phyloP scores from a whole-genome alignment of 1,284 basidiomycete genomes.

The Cutaneotrichosporon dermatis region DNA sequence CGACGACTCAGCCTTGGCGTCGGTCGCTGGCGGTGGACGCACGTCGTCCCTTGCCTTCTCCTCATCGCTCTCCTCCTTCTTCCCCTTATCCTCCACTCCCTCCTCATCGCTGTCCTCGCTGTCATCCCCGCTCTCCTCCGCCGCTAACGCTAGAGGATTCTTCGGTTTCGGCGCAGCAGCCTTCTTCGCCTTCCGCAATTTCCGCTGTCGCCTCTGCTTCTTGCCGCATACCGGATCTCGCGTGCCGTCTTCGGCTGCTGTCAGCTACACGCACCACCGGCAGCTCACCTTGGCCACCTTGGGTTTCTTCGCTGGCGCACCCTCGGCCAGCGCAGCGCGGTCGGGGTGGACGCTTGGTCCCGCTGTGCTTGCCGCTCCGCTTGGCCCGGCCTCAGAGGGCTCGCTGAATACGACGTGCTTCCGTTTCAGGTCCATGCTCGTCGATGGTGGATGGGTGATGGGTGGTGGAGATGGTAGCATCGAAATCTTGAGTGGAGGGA shows the following conservation, averaged over 20 bases:
- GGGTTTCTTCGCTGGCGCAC: slow-evolving; percentile 17
- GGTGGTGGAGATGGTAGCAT: too few relatives aligned
- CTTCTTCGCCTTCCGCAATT: slow-evolving; percentile 51
- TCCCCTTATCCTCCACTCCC: background rate
- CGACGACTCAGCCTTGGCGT: too few relatives aligned
- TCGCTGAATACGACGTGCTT: slow-evolving; percentile 29
- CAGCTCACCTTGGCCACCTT: slow-evolving; percentile 24
- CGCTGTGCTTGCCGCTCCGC: background rate
- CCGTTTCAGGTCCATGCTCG: slow-evolving; percentile 17
- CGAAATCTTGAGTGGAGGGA: slow-evolving; percentile 18
- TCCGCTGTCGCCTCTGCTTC: slow-evolving; percentile 54
- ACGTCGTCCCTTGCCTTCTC: background rate
- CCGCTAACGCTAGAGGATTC: slow-evolving; percentile 5
- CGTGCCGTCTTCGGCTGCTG: slow-evolving; percentile 47
- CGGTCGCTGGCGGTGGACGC: too few relatives aligned
- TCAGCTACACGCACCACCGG: too few relatives aligned
- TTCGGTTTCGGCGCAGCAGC: slow-evolving; percentile 45
- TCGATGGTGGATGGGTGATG: too few relatives aligned
- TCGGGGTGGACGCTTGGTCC: slow-evolving; percentile 12
- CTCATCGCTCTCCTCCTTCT: slow-evolving; percentile 5
- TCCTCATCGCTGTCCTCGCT: slow-evolving; percentile 1
- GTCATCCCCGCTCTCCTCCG: slow-evolving; percentile 19
- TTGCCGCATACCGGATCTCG: slow-evolving; percentile 63
- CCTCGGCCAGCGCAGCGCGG: slow-evolving; percentile 6
- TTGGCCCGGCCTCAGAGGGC: background rate